phyloP scores from a whole-genome alignment of 148 eudicot genomes.

The Heliamphora exappendiculata region DNA sequence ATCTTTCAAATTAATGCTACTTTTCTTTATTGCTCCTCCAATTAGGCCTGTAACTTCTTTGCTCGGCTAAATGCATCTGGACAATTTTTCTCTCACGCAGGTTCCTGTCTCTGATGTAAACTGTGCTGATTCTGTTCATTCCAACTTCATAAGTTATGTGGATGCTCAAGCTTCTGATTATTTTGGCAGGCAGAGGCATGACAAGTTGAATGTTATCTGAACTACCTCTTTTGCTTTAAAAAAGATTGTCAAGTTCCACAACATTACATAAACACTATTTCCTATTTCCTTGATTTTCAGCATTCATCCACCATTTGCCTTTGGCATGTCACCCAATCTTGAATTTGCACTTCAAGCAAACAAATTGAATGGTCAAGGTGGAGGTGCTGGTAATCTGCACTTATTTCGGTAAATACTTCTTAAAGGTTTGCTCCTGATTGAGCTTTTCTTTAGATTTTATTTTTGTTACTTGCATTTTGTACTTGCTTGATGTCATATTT shows the following conservation, averaged over 20 bases:
- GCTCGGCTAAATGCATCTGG: not conserved
- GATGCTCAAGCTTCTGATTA: conserved; percentile 32
- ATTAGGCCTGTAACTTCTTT: conserved; percentile 6
- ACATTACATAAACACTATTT: not conserved
- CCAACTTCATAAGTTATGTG: conserved; percentile 27
- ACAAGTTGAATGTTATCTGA: conserved; percentile 2
- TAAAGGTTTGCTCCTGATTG: conserved; percentile 31
- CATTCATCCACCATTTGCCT: conserved; percentile 52
- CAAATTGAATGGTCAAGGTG: conserved; percentile 35
- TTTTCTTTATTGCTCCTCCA: conserved; percentile 5
- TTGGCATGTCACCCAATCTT: conserved; percentile 38
- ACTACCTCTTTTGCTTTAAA: not conserved
- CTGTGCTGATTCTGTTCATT: conserved; percentile 41
- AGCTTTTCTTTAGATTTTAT: conserved; percentile 7
- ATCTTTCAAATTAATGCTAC: not conserved
- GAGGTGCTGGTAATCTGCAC: conserved; percentile 33
- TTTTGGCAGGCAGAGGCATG: conserved; percentile 30
- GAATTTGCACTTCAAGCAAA: conserved; percentile 34
- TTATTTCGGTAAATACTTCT: conserved; percentile 39
- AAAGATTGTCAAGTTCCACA: not conserved
- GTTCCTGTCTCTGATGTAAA: conserved; percentile 41
- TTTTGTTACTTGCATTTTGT: not conserved
- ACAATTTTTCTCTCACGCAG: conserved; percentile 23
- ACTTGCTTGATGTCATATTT: not conserved
- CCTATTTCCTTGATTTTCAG: conserved; percentile 25